phyloP scores from a whole-genome alignment of 352 stramenopile species.

The Phytophthora crassamura region DNA sequence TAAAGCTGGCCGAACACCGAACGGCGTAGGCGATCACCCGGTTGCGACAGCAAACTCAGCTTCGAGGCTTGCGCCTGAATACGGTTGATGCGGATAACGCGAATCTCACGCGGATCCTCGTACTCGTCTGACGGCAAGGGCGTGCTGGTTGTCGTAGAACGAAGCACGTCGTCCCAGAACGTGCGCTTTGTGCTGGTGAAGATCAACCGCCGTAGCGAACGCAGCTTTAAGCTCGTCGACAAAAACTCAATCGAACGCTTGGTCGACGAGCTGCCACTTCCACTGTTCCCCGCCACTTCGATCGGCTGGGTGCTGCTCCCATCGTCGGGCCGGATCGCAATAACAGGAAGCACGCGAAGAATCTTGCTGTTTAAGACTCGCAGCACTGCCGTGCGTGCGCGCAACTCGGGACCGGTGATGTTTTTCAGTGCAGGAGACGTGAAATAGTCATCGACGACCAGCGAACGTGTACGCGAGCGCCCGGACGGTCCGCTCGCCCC shows the following conservation, averaged over 20 bases:
- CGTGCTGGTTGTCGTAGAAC: constrained; percentile 96
- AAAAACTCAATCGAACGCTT: constrained; percentile 55
- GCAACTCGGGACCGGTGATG: constrained; percentile 74
- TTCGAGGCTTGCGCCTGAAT: constrained; percentile 93
- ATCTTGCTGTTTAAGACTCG: constrained; percentile 94
- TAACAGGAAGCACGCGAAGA: constrained; percentile 78
- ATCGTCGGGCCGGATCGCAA: constrained; percentile 77
- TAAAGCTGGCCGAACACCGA: constrained; percentile 99
- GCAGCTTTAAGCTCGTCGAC: constrained; percentile 81
- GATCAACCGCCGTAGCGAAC: constrained; percentile 74
- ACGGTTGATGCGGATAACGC: constrained; percentile 97
- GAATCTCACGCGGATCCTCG: constrained; percentile 97
- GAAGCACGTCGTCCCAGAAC: constrained; percentile 95
- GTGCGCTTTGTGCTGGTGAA: constrained; percentile 93
- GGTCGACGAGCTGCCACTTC: constrained; percentile 6
- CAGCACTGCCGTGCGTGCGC: constrained; percentile 92
- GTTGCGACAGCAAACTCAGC: constrained; percentile 89
- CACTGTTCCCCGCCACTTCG: constrained; percentile 41
- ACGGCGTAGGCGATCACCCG: constrained; percentile 85
- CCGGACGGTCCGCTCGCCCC: constrained; percentile 11
- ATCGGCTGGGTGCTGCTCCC: constrained; percentile 51
- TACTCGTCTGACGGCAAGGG: constrained; percentile 98
- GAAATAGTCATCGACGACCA: constrained; percentile 79
- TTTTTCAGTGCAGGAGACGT: constrained; percentile 68
- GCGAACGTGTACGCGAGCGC: constrained; percentile 43